Conservation (phyloP, 140 eudicot species). For the Bidens hawaiensis region DNA sequence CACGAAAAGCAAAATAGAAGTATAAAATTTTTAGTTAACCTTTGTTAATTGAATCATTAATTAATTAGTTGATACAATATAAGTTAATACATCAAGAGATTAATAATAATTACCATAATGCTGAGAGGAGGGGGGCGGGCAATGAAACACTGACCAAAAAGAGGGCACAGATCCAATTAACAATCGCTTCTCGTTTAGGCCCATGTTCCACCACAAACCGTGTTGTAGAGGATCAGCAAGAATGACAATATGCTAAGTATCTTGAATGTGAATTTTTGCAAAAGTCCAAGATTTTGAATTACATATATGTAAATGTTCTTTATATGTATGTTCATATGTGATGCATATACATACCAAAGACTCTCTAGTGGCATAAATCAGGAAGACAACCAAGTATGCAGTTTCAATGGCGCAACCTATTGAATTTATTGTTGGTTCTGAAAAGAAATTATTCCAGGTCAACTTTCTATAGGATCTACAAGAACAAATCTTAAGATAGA, state of each 20-base stretch:
- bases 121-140: too few relatives aligned
- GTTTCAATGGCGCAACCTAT: slow-evolving; percentile 39
- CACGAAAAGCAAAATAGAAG: background rate
- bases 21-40: background rate
- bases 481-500: slow-evolving; percentile 61
- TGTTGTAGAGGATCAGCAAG: slow-evolving; percentile 35
- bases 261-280: slow-evolving; percentile 41
- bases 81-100: too few relatives aligned
- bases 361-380: slow-evolving; percentile 48
- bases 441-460: slow-evolving; percentile 53
- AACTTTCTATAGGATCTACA: slow-evolving; percentile 44
- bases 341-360: slow-evolving; percentile 2
- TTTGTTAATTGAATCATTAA: too few relatives aligned
- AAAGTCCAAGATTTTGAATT: too few relatives aligned
- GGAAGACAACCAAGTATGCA: slow-evolving; percentile 30
- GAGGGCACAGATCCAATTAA: slow-evolving; percentile 66
- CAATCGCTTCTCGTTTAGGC: slow-evolving; percentile 19
- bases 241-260: slow-evolving; percentile 37
- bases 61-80: too few relatives aligned
- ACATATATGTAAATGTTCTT: too few relatives aligned
- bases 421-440: slow-evolving; percentile 56
- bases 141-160: slow-evolving; percentile 55
- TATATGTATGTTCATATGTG: too few relatives aligned
- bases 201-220: background rate
- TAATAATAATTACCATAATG: too few relatives aligned